Percentiles rank a stretch among this genome's conserved stretches.
Conservation (phyloP, 306 rosid genomes). For the Vachellia collinsii region DNA sequence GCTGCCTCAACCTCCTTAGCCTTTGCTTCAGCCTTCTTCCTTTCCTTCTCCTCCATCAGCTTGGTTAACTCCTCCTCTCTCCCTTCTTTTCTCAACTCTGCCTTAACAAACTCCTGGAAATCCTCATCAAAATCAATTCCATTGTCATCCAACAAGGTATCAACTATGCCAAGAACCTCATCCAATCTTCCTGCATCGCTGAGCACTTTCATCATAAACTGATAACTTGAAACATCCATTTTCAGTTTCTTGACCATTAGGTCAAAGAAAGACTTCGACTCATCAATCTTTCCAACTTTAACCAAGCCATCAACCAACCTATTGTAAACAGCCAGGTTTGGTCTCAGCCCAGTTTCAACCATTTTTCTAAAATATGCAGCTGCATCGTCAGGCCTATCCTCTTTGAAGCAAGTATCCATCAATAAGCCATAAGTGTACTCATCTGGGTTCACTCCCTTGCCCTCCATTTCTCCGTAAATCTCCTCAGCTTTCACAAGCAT, state of each 20-base stretch:
- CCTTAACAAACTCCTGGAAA: constrained; percentile 82
- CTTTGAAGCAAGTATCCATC: constrained; percentile 90
- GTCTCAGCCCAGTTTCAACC: constrained; percentile 86
- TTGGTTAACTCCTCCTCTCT: constrained; percentile 81
- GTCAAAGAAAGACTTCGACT: constrained; percentile 79
- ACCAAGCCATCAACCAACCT: constrained; percentile 83
- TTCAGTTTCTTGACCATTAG: constrained; percentile 91
- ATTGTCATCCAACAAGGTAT: constrained; percentile 77
- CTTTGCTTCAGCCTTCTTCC: constrained; percentile 92
- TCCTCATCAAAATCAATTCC: constrained; percentile 76
- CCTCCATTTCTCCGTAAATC: constrained; percentile 76
- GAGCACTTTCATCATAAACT: constrained; percentile 84
- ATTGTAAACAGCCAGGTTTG: constrained; percentile 81
- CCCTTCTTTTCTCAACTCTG: constrained; percentile 78
- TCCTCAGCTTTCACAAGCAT: constrained; percentile 63
- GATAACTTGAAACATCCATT: constrained; percentile 83
- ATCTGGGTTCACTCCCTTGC: constrained; percentile 81
- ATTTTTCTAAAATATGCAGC: constrained; percentile 79
- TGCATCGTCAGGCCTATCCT: constrained; percentile 81
- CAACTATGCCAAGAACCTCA: constrained; percentile 79
- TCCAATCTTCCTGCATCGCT: constrained; percentile 72
- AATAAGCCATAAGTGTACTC: constrained; percentile 79
- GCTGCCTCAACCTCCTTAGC: constrained; percentile 94
- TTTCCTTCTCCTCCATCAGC: constrained; percentile 91
- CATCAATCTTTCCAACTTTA: constrained; percentile 73